A percentile compares a stretch with the other conserved stretches of the same genome.
Evolutionary conservation across 2,329 filamentous ascomycete genomes (phyloP).

Genomic region (Biscogniauxia sp.): DNA sequence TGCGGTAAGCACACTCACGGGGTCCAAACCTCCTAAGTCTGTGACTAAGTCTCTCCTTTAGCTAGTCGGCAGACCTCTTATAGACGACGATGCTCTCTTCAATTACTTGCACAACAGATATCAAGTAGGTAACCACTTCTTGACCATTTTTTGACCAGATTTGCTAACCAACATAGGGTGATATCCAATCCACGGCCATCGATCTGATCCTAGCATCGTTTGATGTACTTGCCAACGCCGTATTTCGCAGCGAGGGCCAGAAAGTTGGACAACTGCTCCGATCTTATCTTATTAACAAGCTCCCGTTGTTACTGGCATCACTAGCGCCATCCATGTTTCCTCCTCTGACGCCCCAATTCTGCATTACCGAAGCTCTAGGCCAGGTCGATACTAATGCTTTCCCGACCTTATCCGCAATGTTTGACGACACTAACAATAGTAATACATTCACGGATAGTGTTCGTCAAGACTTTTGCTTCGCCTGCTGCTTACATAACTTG

Average conservation of each 20-base stretch:
- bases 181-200: constrained; percentile 72
- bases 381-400: constrained; percentile 81
- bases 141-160: background rate
- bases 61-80: constrained; percentile 77
- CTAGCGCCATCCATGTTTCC: constrained; percentile 65
- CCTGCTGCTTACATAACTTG: constrained; percentile 85
- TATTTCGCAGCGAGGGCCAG: constrained; percentile 61
- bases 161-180: constrained; percentile 53
- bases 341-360: constrained; percentile 70
- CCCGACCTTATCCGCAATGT: constrained; percentile 57
- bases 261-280: constrained; percentile 70
- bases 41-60: constrained; percentile 39
- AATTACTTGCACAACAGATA: constrained; percentile 84
- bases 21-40: background rate
- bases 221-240: constrained; percentile 82
- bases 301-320: constrained; percentile 53
- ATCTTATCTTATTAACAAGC: constrained; percentile 77
- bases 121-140: constrained; percentile 49
- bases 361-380: constrained; percentile 69
- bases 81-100: constrained; percentile 77
- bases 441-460: constrained; percentile 58
- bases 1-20: constrained; percentile 57
- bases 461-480: constrained; percentile 76
- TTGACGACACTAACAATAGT: constrained; percentile 56
- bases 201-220: constrained; percentile 88